These are phyloP conservation scores for Pyricularia grisea DNA, from an alignment of 2,329 filamentous ascomycete species.

Conservation along the genomic window DNA sequence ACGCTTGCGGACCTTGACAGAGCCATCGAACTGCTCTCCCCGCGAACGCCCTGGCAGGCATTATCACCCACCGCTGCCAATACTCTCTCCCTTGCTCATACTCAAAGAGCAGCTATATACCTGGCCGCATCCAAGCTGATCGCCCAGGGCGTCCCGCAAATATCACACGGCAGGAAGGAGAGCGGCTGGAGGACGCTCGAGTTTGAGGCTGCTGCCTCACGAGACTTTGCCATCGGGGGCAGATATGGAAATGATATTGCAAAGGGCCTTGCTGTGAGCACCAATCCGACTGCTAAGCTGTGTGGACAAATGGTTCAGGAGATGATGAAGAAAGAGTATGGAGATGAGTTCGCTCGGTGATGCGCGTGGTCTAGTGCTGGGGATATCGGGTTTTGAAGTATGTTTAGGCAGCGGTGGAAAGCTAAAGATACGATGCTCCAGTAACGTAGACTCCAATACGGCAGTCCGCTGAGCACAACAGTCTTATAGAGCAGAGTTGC, in stretches of 20 bases:
- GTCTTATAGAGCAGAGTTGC: neutral
- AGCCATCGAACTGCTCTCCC: conserved; percentile 51
- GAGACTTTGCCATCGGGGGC: conserved; percentile 54
- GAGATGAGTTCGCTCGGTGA: conserved; percentile 12
- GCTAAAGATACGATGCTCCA: neutral
- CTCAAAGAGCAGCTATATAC: conserved; percentile 59
- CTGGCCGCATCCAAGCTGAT: conserved; percentile 47
- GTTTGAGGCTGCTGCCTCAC: conserved; percentile 53
- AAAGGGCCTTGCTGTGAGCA: conserved; percentile 52
- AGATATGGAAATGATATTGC: conserved; percentile 58
- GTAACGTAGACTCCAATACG: neutral
- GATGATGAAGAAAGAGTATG: conserved; percentile 61
- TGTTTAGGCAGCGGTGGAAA: neutral
- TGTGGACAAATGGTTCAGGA: conserved; percentile 61
- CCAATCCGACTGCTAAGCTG: conserved; percentile 60
- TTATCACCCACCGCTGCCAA: conserved; percentile 57
- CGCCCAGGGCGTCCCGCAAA: conserved; percentile 22
- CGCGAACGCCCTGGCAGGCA: conserved; percentile 34
- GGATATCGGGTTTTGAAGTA: neutral
- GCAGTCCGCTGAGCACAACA: neutral
- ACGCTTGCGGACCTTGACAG: conserved; percentile 42
- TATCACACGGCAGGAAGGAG: conserved; percentile 32
- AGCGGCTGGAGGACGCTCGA: conserved; percentile 39
- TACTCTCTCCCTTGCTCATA: conserved; percentile 60
- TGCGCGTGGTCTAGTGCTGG: neutral